Evolutionary conservation across 2,329 filamentous ascomycete genomes (phyloP), one percentile per base, ranked within the genome.

Genomic region (Intubia oerlemansii): DNA sequence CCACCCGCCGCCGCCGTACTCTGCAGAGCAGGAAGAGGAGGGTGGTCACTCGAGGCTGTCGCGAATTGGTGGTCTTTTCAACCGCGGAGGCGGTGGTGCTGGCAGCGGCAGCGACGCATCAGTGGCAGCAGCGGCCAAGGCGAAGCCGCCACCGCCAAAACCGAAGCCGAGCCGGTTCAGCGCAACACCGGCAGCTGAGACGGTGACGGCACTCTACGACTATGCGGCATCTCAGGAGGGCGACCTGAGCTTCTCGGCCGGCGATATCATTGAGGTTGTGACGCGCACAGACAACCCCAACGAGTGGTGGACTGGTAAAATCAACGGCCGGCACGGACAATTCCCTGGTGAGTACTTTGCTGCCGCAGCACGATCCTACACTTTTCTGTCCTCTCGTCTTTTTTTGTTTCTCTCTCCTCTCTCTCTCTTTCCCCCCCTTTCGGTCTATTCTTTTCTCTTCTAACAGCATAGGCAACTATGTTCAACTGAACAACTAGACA

Each of bases 161-260:
- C 79, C 84, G 2, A 88, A 92, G 56, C 82, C 84, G 3, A 72
- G 64, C 25, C 61, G 70, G 31, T 56, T 95, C 26, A 73, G 62
- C 38, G 70, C 61, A 4, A 60, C 55, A 11, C 68, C 75, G 0
- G 54, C 59, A 0, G 63, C 65, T 0, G 84, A 93, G 49, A 84
- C 66, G 1, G 82, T 77, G 19, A 93, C 82, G 3, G 88, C 88
- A 7, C 53, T 98, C 36, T 98, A 93, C 50, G 88, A 95, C 45
- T 98, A 91, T 44, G 80, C 91, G 36, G 88, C 88, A 5, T 84
- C 95, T 47, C 84, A 85, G 1, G 82, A 91, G 38, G 84, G 84
- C 4, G 88, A 98, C 46, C 56, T 98, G 36, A 91, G 79, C 42
- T 98, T 98, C 54, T 65, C 64, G 12, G 70, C 80, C 0, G 84